Evolutionary conservation across 2,329 filamentous ascomycete genomes (phyloP), one percentile per base, ranked within the genome.

Genomic region (Pseudogymnoascus sp.): DNA sequence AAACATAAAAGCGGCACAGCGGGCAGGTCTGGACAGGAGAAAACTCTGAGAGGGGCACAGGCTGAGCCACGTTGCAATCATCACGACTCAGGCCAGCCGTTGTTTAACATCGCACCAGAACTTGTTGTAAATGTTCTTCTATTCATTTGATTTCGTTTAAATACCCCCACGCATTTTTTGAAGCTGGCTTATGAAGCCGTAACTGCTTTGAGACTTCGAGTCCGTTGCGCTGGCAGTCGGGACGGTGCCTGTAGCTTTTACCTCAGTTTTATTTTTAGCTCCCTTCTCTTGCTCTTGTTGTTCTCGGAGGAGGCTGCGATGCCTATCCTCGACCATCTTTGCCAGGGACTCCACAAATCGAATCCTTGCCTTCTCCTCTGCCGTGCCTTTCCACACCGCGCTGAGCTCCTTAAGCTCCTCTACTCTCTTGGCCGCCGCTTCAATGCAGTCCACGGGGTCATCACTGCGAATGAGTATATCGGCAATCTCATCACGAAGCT

Each of bases 381-480:
- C 89, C 2, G 95, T 97, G n/a, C 92, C 92, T 73, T 89, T 93
- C 93, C 95, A 99, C 21, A 99, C 86, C n/a, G 77, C 77, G 3
- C 86, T 85, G 67, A 97, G 76, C 66, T 86, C 83, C 71, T 91
- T 87, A 63, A 97, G 80, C 72, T 90, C 86, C 71, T 91, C 87
- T 13, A 97, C 86, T 50, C 90, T 81, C 63, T 82, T 81, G 11
- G 84, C 84, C 0, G 95, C 95, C 64, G 86, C 86, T 67, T 90
- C 87, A 7, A 95, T 80, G 14, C 90, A 90, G 50, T 81, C 80
- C 11, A 87, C 79, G 0, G 85, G 82, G 50, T 88, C 86, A 0
- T 80, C 76, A 6, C 81, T 72, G 26, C 79, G 81, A 13, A 81
- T 80, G 11, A 97, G 76, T 2, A 96, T 75, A 35, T 81, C 82